A percentile compares a stretch with the other conserved stretches of the same genome.
Conservation (phyloP, 257 asterid species). For the Marsdenia floribunda region DNA sequence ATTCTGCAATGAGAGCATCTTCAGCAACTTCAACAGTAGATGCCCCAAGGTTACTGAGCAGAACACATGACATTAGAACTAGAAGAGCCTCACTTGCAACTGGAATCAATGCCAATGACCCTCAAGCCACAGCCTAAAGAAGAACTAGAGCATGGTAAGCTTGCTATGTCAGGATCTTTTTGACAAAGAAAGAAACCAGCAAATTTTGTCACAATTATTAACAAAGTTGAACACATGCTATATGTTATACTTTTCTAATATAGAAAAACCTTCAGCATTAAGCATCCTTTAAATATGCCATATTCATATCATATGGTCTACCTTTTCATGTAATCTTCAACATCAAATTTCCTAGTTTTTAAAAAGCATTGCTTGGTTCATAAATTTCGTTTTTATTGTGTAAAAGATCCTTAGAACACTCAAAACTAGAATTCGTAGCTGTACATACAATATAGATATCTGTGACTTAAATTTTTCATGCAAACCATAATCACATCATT, state of each 20-base stretch:
- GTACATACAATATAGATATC: too few relatives aligned
- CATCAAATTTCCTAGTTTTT: not conserved
- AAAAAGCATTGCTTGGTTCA: not conserved
- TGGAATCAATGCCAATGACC: slow-evolving; percentile 60
- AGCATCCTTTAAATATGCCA: too few relatives aligned
- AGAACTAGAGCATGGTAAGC: slow-evolving; percentile 39
- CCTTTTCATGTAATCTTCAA: not conserved
- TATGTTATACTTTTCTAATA: too few relatives aligned
- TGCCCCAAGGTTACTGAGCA: slow-evolving; percentile 72
- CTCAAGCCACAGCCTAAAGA: slow-evolving; percentile 81
- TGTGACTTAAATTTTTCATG: too few relatives aligned
- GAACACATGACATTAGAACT: slow-evolving; percentile 56
- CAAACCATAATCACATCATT: too few relatives aligned
- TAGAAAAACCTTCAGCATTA: too few relatives aligned
- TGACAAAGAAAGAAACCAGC: too few relatives aligned
- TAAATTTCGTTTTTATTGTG: not conserved
- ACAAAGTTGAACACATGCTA: not conserved
- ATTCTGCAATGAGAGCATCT: slow-evolving; percentile 82
- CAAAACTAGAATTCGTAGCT: slow-evolving; percentile 2
- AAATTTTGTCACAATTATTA: not conserved
- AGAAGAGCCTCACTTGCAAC: slow-evolving; percentile 53
- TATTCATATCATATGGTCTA: too few relatives aligned
- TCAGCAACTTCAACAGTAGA: slow-evolving; percentile 79
- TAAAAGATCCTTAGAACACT: not conserved
- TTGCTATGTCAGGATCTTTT: not conserved